Base-by-base conservation (phyloP, 192 early-diverging fungal genomes). In the Glomus cerebriforme region DNA sequence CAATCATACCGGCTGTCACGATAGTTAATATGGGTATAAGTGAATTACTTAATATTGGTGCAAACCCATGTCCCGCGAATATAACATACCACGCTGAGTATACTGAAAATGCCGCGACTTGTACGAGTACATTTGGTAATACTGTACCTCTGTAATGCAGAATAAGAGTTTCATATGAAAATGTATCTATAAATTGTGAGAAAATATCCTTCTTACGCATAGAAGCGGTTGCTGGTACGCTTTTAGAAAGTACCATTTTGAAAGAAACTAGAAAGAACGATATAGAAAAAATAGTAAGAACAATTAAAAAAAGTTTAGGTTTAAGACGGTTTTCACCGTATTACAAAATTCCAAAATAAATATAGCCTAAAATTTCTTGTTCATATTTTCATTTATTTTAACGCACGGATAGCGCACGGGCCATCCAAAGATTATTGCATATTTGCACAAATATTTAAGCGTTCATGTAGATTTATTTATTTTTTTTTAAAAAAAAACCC, bases 1-100 rank as follows among this genome's bases (percentile, higher is more conserved):
- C 81, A 15, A 84, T 60, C 43, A 84, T 81, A 78, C 81, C 77
- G 75, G 80, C 83, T 35, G 80, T 81, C 15, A 84, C 83, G 7
- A 84, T 79, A 24, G 81, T 80, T 73, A 84, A 64, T 12, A 81
- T 81, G 74, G 83, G 83, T 26, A 77, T 80, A 79, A 74, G 31
- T 29, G 64, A 66, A 32, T 19, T 34, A 66, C 34, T 27, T 1
- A 66, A 13, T 34, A 66, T 12, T 26, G 64, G 64, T 66, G 64
- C 64, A 22, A 66, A 34, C 24, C 64, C 64, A 27, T 32, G 5
- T 15, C 64, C 34, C 19, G 64, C 64, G 34, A 66, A 66, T 27
- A 66, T 32, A 17, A 66, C 64, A 34, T 32, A 66, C 24, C 27
- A 27, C 34, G 19, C 0, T 24, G 64, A 66, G n/a, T 66, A 66